Conservation (phyloP, 768 basidiomycete genomes). For the Steccherinum ochraceum region DNA sequence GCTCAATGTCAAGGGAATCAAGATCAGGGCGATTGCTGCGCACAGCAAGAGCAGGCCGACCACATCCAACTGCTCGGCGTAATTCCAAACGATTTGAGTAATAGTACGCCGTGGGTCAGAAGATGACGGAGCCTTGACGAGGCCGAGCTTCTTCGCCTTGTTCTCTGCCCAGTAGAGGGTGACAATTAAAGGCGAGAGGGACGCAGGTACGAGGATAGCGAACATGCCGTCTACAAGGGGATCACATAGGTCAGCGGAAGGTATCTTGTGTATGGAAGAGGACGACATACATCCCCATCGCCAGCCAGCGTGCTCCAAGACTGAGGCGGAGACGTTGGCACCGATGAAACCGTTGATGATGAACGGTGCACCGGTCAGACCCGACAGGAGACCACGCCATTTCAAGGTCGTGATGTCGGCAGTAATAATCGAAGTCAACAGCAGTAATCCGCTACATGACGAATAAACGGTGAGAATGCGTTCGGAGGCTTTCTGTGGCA, state of each 20-base stretch:
- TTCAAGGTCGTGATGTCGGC: conserved; percentile 24
- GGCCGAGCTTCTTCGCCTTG: conserved; percentile 19
- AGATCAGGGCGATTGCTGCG: conserved; percentile 22
- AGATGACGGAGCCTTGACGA: conserved; percentile 9
- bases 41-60: conserved; percentile 24
- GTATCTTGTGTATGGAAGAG: too few species aligned
- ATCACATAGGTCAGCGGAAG: background rate
- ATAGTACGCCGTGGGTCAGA: conserved; percentile 19
- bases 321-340: conserved; percentile 45
- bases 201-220: conserved; percentile 19
- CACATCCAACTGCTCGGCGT: conserved; percentile 22
- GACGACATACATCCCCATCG: conserved; percentile 53
- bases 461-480: background rate
- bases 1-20: conserved; percentile 25
- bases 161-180: conserved; percentile 22
- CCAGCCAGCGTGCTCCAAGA: conserved; percentile 46
- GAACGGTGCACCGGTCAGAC: conserved; percentile 43
- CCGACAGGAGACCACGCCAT: conserved; percentile 33
- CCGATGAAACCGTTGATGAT: conserved; percentile 61
- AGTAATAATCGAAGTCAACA: conserved; percentile 42
- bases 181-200: conserved; percentile 19
- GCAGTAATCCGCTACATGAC: conserved; percentile 49
- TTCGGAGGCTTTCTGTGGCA: conserved; percentile 7
- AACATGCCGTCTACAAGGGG: conserved; percentile 28
- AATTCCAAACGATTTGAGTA: conserved; percentile 30